Percentiles rank a stretch among this genome's conserved stretches.
phyloP scores from a whole-genome alignment of 1,284 basidiomycete genomes.

The Cutaneotrichosporon curvatum region DNA sequence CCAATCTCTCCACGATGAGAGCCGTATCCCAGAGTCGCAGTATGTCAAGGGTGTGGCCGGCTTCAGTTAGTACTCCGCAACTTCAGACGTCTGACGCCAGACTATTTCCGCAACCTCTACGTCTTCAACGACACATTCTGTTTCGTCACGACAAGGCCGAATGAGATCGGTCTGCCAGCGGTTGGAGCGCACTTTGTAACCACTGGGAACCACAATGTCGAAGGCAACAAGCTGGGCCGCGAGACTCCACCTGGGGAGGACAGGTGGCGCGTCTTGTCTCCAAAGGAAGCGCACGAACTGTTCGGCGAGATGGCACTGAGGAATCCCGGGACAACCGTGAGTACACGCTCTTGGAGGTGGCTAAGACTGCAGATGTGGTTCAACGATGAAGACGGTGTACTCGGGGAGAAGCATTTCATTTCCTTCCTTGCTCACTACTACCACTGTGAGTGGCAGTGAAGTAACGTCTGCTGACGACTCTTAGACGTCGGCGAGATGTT shows the following conservation, averaged over 20 bases:
- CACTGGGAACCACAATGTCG: slow-evolving; percentile 2
- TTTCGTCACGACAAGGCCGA: slow-evolving; percentile 30
- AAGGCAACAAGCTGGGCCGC: background rate
- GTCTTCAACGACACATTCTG: slow-evolving; percentile 30
- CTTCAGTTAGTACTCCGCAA: slow-evolving; percentile 16
- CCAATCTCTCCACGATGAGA: too few relatives aligned
- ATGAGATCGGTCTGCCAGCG: slow-evolving; percentile 21
- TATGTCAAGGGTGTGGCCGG: slow-evolving; percentile 22
- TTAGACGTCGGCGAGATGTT: slow-evolving; percentile 24
- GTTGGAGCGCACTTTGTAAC: slow-evolving; percentile 3
- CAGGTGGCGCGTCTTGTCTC: background rate
- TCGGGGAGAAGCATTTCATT: slow-evolving; percentile 1
- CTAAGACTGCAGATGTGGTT: slow-evolving; percentile 11
- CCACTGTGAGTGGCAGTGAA: slow-evolving; percentile 23
- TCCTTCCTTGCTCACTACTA: slow-evolving; percentile 30
- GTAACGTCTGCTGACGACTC: background rate
- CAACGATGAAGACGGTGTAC: slow-evolving; percentile 7
- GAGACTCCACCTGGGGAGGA: background rate
- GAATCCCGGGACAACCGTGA: slow-evolving; percentile 20
- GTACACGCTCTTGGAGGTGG: background rate
- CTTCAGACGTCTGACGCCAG: slow-evolving; percentile 4
- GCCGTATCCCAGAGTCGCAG: slow-evolving; percentile 14
- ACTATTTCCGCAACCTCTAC: slow-evolving; percentile 55
- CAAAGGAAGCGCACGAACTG: slow-evolving; percentile 2
- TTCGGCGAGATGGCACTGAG: slow-evolving; percentile 21